These are phyloP conservation scores for Colletotrichum tabaci DNA, from an alignment of 2,329 filamentous ascomycete species.

Conservation along the genomic window DNA sequence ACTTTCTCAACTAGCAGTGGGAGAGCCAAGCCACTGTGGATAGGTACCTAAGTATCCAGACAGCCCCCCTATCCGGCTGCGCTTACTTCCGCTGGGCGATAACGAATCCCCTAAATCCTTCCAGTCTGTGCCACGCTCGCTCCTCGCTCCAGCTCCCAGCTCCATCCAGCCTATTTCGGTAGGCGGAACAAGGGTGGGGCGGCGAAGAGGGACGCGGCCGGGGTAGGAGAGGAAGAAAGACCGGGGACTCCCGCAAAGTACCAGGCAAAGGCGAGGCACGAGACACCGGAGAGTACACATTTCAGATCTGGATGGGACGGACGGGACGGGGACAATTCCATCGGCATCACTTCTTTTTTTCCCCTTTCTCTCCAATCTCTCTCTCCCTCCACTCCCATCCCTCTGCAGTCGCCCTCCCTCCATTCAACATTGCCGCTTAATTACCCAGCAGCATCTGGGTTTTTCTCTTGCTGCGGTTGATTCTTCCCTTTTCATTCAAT, in stretches of 20 bases:
- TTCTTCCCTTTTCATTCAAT: not conserved
- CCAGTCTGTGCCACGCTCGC: constrained; percentile 34
- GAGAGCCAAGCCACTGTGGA: too few species aligned
- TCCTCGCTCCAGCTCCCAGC: too few species aligned
- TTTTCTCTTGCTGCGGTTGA: constrained; percentile 1
- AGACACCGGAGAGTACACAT: constrained; percentile 19
- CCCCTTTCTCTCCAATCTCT: constrained; percentile 11
- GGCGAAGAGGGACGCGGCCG: constrained; percentile 10
- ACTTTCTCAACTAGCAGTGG: too few species aligned
- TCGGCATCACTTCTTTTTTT: constrained; percentile 8
- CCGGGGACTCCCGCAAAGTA: not conserved
- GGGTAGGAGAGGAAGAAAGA: not conserved
- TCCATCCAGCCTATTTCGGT: constrained; percentile 32
- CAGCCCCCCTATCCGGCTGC: constrained; percentile 34
- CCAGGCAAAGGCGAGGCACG: constrained; percentile 2
- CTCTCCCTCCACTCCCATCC: constrained; percentile 5
- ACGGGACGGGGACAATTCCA: not conserved
- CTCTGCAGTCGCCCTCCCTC: constrained; percentile 7
- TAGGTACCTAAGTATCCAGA: constrained; percentile 1
- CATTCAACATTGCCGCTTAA: constrained; percentile 1
- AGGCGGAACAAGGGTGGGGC: constrained; percentile 17
- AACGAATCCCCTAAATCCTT: constrained; percentile 13
- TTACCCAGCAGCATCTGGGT: not conserved
- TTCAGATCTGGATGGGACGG: constrained; percentile 16
- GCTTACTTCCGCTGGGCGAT: constrained; percentile 33